Conservation (phyloP, 1,139 yeast species). For the Candida sanyaensis region DNA sequence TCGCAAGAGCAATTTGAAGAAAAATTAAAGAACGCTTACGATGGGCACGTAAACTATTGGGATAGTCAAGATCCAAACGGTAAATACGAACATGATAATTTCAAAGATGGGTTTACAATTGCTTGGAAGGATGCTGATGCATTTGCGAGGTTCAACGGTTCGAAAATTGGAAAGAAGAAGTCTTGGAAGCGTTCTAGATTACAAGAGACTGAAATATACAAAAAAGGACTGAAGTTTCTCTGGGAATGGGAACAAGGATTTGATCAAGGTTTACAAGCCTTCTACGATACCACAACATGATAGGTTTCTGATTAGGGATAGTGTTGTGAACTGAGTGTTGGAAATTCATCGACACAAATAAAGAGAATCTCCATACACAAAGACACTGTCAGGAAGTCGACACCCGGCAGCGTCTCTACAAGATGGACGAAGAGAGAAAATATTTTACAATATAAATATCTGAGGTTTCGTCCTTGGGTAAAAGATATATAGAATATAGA, state of each 20-base stretch:
- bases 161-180: constrained; percentile 69
- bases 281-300: constrained; percentile 14
- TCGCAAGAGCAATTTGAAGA: constrained; percentile 45
- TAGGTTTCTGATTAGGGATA: constrained; percentile 19
- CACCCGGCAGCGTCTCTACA: too few relatives aligned
- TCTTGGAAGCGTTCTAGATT: constrained; percentile 62
- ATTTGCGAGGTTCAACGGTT: constrained; percentile 70
- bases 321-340: too few relatives aligned
- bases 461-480: too few relatives aligned
- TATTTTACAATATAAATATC: too few relatives aligned
- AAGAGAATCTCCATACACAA: too few relatives aligned
- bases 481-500: too few relatives aligned
- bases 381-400: too few relatives aligned
- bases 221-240: constrained; percentile 55
- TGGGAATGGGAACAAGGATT: constrained; percentile 96
- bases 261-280: constrained; percentile 54
- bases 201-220: constrained; percentile 55
- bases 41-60: constrained; percentile 71
- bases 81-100: constrained; percentile 79
- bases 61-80: constrained; percentile 54
- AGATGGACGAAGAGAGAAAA: too few relatives aligned
- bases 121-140: constrained; percentile 73
- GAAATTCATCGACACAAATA: too few relatives aligned
- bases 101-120: constrained; percentile 68
- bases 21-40: constrained; percentile 36